These are phyloP conservation scores for Aechmea fasciata DNA, from an alignment of 176 grass and related monocot genomes.

Conservation along the genomic window DNA sequence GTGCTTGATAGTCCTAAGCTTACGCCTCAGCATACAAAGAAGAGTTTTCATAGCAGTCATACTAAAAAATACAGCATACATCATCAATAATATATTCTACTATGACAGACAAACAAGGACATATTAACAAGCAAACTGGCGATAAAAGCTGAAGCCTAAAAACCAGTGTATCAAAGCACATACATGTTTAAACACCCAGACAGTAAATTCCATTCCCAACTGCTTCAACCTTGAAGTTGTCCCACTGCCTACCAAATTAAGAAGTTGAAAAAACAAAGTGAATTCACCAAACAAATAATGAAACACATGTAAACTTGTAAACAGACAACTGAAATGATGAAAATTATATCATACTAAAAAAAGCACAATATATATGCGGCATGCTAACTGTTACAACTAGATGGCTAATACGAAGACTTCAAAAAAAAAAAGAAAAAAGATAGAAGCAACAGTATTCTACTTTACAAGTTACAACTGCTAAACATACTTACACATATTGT, in stretches of 20 bases:
- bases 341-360: too few species aligned
- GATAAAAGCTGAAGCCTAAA: not conserved
- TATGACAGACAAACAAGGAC: not conserved
- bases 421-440: too few species aligned
- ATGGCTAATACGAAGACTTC: too few species aligned
- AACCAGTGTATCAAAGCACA: conserved; percentile 7
- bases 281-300: not conserved
- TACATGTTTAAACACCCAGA: conserved; percentile 99
- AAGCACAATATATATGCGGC: too few species aligned
- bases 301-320: not conserved
- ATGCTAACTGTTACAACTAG: too few species aligned
- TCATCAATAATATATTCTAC: not conserved
- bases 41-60: not conserved
- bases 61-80: not conserved
- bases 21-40: too few species aligned
- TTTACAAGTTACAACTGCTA: too few species aligned
- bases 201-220: conserved; percentile 91
- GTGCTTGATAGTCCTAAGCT: too few species aligned
- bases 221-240: conserved; percentile 91
- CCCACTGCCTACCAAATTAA: conserved; percentile 48
- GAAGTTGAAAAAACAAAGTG: conserved; percentile 19
- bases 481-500: too few species aligned
- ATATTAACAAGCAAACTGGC: not conserved
- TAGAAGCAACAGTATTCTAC: too few species aligned
- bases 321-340: not conserved